phyloP scores from a whole-genome alignment of 176 grass and related monocot species.

The Oryza rufipogon region DNA sequence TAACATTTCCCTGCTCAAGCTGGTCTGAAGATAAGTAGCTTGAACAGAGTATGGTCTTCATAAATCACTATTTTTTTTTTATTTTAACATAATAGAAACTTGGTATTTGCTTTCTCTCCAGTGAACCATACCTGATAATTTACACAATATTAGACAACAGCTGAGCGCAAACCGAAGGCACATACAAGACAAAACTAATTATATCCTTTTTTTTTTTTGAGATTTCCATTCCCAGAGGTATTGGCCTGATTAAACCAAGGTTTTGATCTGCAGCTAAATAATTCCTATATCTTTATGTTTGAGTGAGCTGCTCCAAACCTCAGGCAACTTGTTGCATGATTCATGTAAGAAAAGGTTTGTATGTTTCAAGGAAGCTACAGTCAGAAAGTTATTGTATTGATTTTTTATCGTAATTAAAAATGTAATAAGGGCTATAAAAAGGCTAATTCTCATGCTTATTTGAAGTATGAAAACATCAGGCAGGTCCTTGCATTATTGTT shows the following conservation, averaged over 20 bases:
- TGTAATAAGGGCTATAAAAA: neutral
- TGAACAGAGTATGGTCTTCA: neutral
- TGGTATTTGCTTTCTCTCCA: neutral
- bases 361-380: neutral
- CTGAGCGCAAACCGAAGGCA: neutral
- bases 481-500: neutral
- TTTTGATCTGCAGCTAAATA: conserved; percentile 7
- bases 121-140: neutral
- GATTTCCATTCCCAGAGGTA: neutral
- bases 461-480: neutral
- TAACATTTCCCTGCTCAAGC: neutral
- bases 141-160: neutral
- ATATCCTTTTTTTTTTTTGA: neutral
- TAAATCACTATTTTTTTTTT: neutral
- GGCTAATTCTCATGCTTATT: neutral
- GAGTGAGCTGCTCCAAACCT: neutral
- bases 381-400: neutral
- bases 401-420: neutral
- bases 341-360: neutral
- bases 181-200: neutral
- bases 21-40: neutral
- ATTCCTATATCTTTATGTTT: neutral
- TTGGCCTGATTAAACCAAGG: neutral
- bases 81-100: conserved; percentile 2
- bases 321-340: neutral